Base-by-base conservation (phyloP, 2,329 filamentous ascomycete genomes). In the Epichloe aotearoae region DNA sequence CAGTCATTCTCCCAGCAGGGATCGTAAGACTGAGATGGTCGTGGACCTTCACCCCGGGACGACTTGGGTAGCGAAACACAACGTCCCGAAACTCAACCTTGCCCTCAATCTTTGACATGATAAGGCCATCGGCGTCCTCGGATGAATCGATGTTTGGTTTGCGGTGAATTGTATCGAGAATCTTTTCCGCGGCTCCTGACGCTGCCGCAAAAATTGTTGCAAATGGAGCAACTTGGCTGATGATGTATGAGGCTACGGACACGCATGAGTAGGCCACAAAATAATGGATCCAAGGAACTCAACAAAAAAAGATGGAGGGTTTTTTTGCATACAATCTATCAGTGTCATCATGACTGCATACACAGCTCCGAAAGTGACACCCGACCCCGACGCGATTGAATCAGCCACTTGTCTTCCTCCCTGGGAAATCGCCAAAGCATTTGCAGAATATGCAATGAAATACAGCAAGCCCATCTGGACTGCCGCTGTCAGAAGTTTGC, bases 341-440 rank as follows among this genome's bases (percentile, higher is more conserved):
- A 79, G 64, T 36, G 77, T 69, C 53, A 77, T 76, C 17, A 77
- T 73, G 20, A 79, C 74, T 0, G 76, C 77, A 56, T 73, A 79
- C 1, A 72, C 73, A n/a, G 69, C 63, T 39, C 75, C 75, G 1
- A 70, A 61, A 0, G 65, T 65, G 0, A 69, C 69, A 3, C 69
- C 71, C 8, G 64, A 52, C 61, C 61, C 53, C 26, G 61, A 59
- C 6, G 66, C 66, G 3, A 69, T 63, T 2, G 67, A 61, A 12
- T 63, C 57, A 2, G 63, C 63, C 38, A 66, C 64, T 52, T 50
- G 37, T 41, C 64, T 68, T 55, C 76, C 80, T 43, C 81, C 82
- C 61, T 82, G 75, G 78, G 79, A 85, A 58, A 83, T 84, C 0
- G 81, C 80, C 11, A 84, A 64, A 7, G 75, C 80, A 57, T 82